Evolutionary conservation across 202 grass and related monocot genomes (phyloP), one percentile per base, ranked within the genome.

Genomic region (Hordeum pubiflorum): DNA sequence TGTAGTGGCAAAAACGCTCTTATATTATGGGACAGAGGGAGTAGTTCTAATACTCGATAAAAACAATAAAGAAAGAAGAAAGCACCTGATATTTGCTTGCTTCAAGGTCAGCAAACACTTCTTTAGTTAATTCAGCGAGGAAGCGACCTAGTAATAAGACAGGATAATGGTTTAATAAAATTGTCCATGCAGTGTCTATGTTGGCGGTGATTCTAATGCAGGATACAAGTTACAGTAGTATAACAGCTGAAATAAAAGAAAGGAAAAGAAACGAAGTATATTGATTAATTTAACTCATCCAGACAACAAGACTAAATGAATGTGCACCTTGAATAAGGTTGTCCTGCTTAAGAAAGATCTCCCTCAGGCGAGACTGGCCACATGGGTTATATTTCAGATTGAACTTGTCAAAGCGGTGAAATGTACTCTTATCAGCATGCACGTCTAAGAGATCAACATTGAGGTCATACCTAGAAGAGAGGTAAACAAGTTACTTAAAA

Each of bases 391-490:
- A 97, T 75, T 97, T 97, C 64, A 94, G 84, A 87, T 97, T 97
- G 64, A 97, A 97, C 72, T 97, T 97, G 83, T 97, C 94, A 79
- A 97, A 97, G 20, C 94, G 94, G 75, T 97, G 94, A 92, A 97
- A 97, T 77, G 94, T 97, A 46, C 91, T 97, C 75, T 97, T 97
- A 84, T 97, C 94, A 44, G 94, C 94, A 89, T 97, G 94, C 61
- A 97, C 94, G 39, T 97, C 94, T 81, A 97, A 87, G 44, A 97
- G 86, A 92, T 97, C 94, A 59, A 97, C 94, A 90, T 94, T 97
- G 52, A 97, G 91, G 61, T 97, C 94, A 87, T 97, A 89, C 87
- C 94, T 97, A 86, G 56, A 27, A 75, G 60, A 43, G 18, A 75
- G 20, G 4, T 40, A 17, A 20, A 44, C 1, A 4, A 50, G 56